Evolutionary conservation across 2,329 filamentous ascomycete species (phyloP).

Genomic region (Ophiostoma sp.): DNA sequence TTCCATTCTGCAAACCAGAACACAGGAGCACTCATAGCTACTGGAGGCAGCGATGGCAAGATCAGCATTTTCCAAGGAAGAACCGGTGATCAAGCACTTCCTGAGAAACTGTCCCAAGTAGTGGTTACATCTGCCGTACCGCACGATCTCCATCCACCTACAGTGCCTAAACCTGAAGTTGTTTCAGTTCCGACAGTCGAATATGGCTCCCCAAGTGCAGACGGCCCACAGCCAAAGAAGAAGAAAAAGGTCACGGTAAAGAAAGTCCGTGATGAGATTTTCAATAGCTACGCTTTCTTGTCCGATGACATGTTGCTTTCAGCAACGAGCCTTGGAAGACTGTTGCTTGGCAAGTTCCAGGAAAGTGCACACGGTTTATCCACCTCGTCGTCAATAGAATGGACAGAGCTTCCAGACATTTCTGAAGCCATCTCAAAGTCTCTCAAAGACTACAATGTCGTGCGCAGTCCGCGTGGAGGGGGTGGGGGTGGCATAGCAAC

Average conservation of each 20-base stretch:
- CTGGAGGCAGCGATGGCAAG: conserved; percentile 80
- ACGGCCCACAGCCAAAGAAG: neutral
- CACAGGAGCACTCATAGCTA: conserved; percentile 47
- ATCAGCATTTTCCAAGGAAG: conserved; percentile 43
- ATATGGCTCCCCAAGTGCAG: no score
- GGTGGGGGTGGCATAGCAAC: conserved; percentile 19
- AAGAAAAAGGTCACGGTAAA: neutral
- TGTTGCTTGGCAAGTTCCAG: conserved; percentile 25
- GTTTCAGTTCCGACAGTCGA: neutral
- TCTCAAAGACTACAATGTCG: conserved; percentile 45
- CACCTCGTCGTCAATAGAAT: conserved; percentile 31
- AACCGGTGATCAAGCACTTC: neutral
- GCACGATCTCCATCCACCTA: neutral
- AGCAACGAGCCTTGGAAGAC: conserved; percentile 25
- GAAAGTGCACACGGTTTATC: conserved; percentile 10
- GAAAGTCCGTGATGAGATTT: conserved; percentile 24
- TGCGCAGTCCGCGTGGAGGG: conserved; percentile 35
- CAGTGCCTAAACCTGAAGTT: neutral
- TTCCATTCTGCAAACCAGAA: conserved; percentile 27
- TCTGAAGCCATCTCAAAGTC: conserved; percentile 35
- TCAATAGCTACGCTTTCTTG: conserved; percentile 52
- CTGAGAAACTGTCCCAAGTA: neutral
- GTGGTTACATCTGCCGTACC: neutral
- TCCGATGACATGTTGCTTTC: conserved; percentile 73
- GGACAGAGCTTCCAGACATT: conserved; percentile 40